Base-by-base conservation (phyloP, 441 rosid genomes). In the Metrosideros polymorpha region DNA sequence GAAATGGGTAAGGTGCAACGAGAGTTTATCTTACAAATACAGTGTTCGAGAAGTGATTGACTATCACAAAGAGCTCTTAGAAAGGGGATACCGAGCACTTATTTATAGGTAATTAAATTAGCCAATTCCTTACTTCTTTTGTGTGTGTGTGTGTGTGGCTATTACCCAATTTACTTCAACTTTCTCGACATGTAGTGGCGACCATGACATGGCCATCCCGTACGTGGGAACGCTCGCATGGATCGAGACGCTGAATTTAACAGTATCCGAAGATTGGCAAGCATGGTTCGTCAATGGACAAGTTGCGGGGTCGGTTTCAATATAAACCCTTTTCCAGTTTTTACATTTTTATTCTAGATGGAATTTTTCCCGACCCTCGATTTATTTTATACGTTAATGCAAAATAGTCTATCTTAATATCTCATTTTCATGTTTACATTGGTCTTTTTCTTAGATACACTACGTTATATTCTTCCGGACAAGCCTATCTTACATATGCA, bases 161-260 rank as follows among this genome's bases (percentile, higher is more conserved):
- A 35, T 35, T 35, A 32, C 43, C 14, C 77, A 5, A 66, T 66
- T 35, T 19, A 9, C 77, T 66, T 32, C 5, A 66, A 19, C 27
- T 66, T 66, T 32, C 45, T 35, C 14, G 2, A 66, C 24, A 19
- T 66, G 27, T 83, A 88, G 89, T 49, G 91, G 92, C 42, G 90
- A 91, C 82, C 90, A 89, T 83, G 91, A 88, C 88, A 0, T 39
- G 85, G 0, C 42, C 3, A 22, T 88, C 49, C 88, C 91, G 5
- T 86, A 85, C 63, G 43, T 89, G 49, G 89, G 90, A n/a, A 91
- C 90, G 27, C 86, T 56, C 4, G 43, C 84, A 6, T 87, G 91
- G 92, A 89, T 88, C 55, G 63, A 87, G 85, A n/a, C 85, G 4
- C 32, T 89, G 57, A 85, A 89, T 84, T 79, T 89, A 52, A 32